phyloP scores from a whole-genome alignment of 306 rosid species.

The Boehmeria nivea region DNA sequence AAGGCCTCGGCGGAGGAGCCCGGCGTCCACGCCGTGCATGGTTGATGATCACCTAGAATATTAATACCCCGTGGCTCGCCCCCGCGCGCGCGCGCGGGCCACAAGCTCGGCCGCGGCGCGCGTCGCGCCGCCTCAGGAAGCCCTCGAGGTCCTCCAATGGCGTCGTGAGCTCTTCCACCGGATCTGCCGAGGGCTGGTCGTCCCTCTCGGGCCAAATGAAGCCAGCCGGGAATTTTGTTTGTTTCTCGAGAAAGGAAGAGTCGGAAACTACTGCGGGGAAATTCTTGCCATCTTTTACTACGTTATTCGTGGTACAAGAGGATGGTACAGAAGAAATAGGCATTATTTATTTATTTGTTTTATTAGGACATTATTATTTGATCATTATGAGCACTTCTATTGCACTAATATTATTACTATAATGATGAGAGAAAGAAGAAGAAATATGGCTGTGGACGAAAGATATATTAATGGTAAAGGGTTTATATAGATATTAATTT shows the following conservation, averaged over 20 bases:
- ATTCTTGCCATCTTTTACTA: too few relatives aligned
- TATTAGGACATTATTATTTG: too few relatives aligned
- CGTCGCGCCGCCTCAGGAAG: constrained; percentile 35
- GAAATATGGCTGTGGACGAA: too few relatives aligned
- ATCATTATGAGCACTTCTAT: too few relatives aligned
- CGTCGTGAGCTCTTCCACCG: constrained; percentile 34
- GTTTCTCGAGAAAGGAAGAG: constrained; percentile 8
- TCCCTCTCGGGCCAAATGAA: constrained; percentile 63
- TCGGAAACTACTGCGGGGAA: too few relatives aligned
- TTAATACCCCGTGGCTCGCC: constrained; percentile 60
- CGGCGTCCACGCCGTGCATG: constrained; percentile 55
- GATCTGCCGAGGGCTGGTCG: constrained; percentile 15
- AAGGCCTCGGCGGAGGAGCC: constrained; percentile 36
- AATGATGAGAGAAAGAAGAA: too few relatives aligned
- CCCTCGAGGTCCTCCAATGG: constrained; percentile 57
- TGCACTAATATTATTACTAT: too few relatives aligned
- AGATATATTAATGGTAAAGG: too few relatives aligned
- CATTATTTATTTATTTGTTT: too few relatives aligned
- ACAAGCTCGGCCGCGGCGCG: constrained; percentile 32
- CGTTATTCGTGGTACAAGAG: too few relatives aligned
- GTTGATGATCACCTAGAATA: constrained; percentile 57
- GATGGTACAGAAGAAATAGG: too few relatives aligned
- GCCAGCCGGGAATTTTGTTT: constrained; percentile 29
- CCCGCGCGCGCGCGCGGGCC: constrained; percentile 52
- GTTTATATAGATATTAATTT: too few relatives aligned